Evolutionary conservation across 768 basidiomycete species (phyloP).

Genomic region (Kwoniella heveanensis): DNA sequence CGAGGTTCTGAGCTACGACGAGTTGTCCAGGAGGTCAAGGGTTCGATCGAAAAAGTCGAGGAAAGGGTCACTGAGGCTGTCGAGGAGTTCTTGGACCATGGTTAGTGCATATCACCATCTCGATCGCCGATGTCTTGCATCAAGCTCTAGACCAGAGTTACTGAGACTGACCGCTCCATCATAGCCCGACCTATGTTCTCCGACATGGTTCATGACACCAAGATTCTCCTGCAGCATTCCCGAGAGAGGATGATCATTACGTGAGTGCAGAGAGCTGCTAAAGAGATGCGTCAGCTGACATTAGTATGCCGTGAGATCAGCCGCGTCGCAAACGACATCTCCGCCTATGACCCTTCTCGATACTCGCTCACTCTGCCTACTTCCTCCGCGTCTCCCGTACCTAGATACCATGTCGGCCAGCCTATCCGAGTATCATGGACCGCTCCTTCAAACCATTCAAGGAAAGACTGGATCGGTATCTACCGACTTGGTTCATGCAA

Average conservation of each 20-base stretch:
- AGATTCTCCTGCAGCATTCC: slow-evolving; percentile 83
- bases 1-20: slow-evolving; percentile 81
- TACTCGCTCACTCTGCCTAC: slow-evolving; percentile 71
- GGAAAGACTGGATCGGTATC: slow-evolving; percentile 94
- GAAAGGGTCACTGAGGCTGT: slow-evolving; percentile 90
- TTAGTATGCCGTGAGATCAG: slow-evolving; percentile 55
- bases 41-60: slow-evolving; percentile 92
- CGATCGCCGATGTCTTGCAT: not conserved
- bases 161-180: not conserved
- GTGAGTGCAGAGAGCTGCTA: no score
- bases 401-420: slow-evolving; percentile 85
- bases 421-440: slow-evolving; percentile 83
- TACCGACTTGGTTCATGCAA: slow-evolving; percentile 77
- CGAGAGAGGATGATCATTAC: slow-evolving; percentile 88
- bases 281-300: no score
- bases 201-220: slow-evolving; percentile 91
- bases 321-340: slow-evolving; percentile 79
- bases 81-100: slow-evolving; percentile 89
- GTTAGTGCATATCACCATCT: slow-evolving; percentile 60
- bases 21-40: slow-evolving; percentile 86
- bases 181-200: slow-evolving; percentile 83
- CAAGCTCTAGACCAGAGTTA: not conserved
- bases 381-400: slow-evolving; percentile 44
- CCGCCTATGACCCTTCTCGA: slow-evolving; percentile 74
- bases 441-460: slow-evolving; percentile 80